These are phyloP conservation scores for Camelina neglecta DNA, from an alignment of 345 rosid species.

Conservation along the genomic window DNA sequence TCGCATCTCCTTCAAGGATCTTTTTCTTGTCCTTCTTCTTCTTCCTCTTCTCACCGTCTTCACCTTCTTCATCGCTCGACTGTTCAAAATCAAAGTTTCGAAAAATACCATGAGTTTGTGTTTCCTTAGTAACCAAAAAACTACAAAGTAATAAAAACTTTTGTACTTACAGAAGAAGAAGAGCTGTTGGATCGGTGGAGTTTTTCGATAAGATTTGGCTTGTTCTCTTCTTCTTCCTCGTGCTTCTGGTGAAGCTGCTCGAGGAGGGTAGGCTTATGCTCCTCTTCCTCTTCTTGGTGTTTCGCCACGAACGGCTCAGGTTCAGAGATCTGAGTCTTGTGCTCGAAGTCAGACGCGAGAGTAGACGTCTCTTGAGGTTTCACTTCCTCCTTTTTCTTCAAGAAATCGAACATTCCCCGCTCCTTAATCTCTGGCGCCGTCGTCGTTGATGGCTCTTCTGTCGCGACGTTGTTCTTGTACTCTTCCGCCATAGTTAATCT, in stretches of 20 bases:
- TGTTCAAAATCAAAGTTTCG: neutral
- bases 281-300: slow-evolving; percentile 37
- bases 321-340: slow-evolving; percentile 62
- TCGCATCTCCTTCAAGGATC: slow-evolving; percentile 17
- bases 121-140: neutral
- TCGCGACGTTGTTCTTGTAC: slow-evolving; percentile 45
- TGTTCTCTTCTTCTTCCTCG: slow-evolving; percentile 57
- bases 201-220: slow-evolving; percentile 57
- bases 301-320: slow-evolving; percentile 29
- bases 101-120: neutral
- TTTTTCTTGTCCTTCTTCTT: slow-evolving; percentile 42
- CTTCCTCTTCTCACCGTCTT: slow-evolving; percentile 54
- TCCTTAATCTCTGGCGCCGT: slow-evolving; percentile 52
- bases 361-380: slow-evolving; percentile 55
- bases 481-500: slow-evolving; percentile 59
- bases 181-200: slow-evolving; percentile 72
- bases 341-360: slow-evolving; percentile 57
- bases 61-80: slow-evolving; percentile 82
- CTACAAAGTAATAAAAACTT: neutral
- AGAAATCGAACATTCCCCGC: slow-evolving; percentile 78
- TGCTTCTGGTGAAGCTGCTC: slow-evolving; percentile 57
- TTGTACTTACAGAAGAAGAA: slow-evolving; percentile 84
- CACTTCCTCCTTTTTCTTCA: slow-evolving; percentile 61
- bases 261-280: slow-evolving; percentile 39
- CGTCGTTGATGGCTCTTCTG: slow-evolving; percentile 31